Conservation (phyloP, 257 asterid genomes). For the Mentha longifolia region DNA sequence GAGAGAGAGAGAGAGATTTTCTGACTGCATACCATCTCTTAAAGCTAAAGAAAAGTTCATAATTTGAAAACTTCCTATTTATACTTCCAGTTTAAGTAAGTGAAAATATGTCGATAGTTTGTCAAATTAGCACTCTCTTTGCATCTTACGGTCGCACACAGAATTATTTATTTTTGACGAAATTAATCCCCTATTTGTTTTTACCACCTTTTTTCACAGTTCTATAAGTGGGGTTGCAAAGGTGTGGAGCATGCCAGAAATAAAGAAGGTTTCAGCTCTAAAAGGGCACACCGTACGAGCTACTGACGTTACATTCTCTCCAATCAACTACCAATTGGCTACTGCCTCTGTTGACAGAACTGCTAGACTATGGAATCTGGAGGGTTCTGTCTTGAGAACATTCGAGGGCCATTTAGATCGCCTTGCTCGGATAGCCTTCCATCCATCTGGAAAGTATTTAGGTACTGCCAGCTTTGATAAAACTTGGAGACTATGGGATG, state of each 20-base stretch:
- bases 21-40: neutral
- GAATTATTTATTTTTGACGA: neutral
- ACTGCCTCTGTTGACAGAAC: slow-evolving; percentile 96
- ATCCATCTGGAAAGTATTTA: slow-evolving; percentile 89
- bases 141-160: neutral
- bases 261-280: slow-evolving; percentile 64
- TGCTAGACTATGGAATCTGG: slow-evolving; percentile 76
- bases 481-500: slow-evolving; percentile 98
- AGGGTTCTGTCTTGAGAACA: slow-evolving; percentile 68
- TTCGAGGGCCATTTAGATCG: slow-evolving; percentile 95
- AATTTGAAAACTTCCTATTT: neutral
- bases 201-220: slow-evolving; percentile 42
- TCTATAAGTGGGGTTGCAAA: slow-evolving; percentile 85
- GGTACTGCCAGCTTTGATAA: slow-evolving; percentile 93
- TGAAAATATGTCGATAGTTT: slow-evolving; percentile 5
- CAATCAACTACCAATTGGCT: slow-evolving; percentile 63
- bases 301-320: slow-evolving; percentile 88
- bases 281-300: slow-evolving; percentile 95
- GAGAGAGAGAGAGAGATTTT: neutral
- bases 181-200: slow-evolving; percentile 12
- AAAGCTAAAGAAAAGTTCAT: slow-evolving; percentile 14
- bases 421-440: slow-evolving; percentile 90
- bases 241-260: slow-evolving; percentile 81
- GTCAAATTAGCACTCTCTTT: slow-evolving; percentile 14
- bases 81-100: neutral